Evolutionary conservation across 2,329 filamentous ascomycete species (phyloP), one percentile per base, ranked within the genome.

Genomic region (Penicillium sp.): DNA sequence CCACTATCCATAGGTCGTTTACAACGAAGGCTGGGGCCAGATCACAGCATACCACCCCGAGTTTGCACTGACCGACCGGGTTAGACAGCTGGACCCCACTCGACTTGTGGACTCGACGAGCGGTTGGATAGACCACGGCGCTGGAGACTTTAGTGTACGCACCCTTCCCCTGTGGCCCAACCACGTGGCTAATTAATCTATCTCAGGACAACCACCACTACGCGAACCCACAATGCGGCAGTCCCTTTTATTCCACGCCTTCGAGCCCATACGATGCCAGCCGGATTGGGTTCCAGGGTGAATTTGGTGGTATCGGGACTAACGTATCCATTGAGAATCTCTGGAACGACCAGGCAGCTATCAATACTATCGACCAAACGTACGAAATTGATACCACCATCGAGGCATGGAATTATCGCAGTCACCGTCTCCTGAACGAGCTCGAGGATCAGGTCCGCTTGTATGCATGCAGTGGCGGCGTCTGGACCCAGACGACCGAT

Each of bases 401-500:
- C 1, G 79, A 83, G 0, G 76, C 80, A 0, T 90, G 86, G 81
- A 89, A 89, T 71, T 87, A 87, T 68, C 84, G 87, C 48, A 81
- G 82, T 0, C 80, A 85, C 40, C 63, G 80, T 14, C 68, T 83
- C 2, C 72, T 83, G 3, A 61, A 49, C 4, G 79, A 83, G 56
- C 69, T 84, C 3, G 65, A 68, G 13, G 77, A 79, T 2, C 81
- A 83, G 57, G 70, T 78, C 13, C 77, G 83, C 56, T 72, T 72
- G 11, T 89, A 79, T 54, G 78, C 83, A 0, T 90, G 88, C 72
- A 87, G 82, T 34, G 87, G 83, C 0, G 88, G 82, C 11, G 81
- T 90, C 0, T 90, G 86, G 81, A 90, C 88, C 1, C 87, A 90
- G 75, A 90, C 87, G 0, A 88, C 85, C 0, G 88, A 90, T 63